These are phyloP conservation scores for Fusarium duplospermum DNA, from an alignment of 2,329 filamentous ascomycete genomes.

Conservation along the genomic window DNA sequence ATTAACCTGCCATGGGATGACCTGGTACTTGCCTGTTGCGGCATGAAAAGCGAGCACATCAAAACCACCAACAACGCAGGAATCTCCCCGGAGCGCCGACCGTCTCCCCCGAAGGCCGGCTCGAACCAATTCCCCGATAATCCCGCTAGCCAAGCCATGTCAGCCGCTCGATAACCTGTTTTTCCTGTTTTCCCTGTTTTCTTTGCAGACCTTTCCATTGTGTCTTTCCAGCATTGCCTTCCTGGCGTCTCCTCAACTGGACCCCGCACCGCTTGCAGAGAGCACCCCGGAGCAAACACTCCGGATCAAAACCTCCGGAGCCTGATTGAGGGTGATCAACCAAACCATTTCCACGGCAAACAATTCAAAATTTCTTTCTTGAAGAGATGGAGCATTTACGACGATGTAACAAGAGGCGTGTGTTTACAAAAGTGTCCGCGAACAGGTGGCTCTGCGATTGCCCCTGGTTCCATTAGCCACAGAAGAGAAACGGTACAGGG, in stretches of 20 bases:
- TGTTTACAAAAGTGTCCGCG: neutral
- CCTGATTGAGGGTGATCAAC: neutral
- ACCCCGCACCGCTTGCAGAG: neutral
- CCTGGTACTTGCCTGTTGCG: neutral
- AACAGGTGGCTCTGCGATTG: neutral
- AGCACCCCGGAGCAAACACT: conserved; percentile 20
- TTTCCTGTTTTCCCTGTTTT: conserved; percentile 12
- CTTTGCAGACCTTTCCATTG: conserved; percentile 11
- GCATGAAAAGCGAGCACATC: neutral
- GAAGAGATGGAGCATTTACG: neutral
- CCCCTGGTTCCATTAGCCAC: neutral
- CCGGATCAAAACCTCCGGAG: conserved; percentile 1
- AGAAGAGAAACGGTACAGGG: neutral
- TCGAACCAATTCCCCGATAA: conserved; percentile 28
- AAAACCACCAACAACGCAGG: neutral
- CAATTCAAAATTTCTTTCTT: neutral
- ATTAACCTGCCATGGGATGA: neutral
- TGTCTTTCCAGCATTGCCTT: neutral
- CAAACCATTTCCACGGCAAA: neutral
- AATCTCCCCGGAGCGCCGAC: conserved; percentile 15
- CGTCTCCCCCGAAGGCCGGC: conserved; percentile 12
- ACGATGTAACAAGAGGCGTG: neutral
- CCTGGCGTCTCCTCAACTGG: neutral
- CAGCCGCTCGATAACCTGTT: conserved; percentile 10
- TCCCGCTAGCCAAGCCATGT: conserved; percentile 26